Evolutionary conservation across 257 asterid genomes (phyloP), one percentile per base, ranked within the genome.

Genomic region (Leptodermis oblonga): DNA sequence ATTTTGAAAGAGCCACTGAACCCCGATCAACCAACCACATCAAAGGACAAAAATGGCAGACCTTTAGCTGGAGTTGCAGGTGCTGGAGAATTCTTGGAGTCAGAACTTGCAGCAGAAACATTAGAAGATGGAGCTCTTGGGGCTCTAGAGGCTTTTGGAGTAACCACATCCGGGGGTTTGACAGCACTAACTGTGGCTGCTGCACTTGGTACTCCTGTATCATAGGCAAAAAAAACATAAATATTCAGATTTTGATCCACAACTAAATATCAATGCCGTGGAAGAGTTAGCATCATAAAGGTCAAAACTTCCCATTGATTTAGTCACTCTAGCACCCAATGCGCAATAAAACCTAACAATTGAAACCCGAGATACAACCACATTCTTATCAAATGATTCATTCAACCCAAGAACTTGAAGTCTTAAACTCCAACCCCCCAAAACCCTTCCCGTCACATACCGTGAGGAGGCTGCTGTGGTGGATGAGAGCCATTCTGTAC

Each of bases 21-120:
- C 17, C 31, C 51, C 11, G 15, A 62, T 4, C 18, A 39, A 17
- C 36, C 18, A 67, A 51, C 15, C 31, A 61, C 31, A 52, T 65
- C 65, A 45, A 34, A 10, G 9, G 71, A 68, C 54, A 64, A 53
- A 34, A 53, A 34, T 52, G 53, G 5, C 77, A 74, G 70, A 88
- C 96, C 87, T 83, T 85, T 90, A 86, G 96, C 83, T 79, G 87
- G 88, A 39, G 77, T 22, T 26, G 43, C 86, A 66, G 95, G 89
- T 59, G 87, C 80, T 22, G 72, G 71, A 1, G 88, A 88, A 20
- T 72, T 67, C 66, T 62, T 73, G 10, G 85, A 30, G 63, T 86
- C 95, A 18, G 90, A 62, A 74, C 63, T 75, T 65, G 83, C 67
- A 71, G 85, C 5, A 1, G 86, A 51, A 65, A 80, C 82, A 77